These are phyloP conservation scores for Podaxis sp. DNA, from an alignment of 768 basidiomycete species.

Conservation along the genomic window DNA sequence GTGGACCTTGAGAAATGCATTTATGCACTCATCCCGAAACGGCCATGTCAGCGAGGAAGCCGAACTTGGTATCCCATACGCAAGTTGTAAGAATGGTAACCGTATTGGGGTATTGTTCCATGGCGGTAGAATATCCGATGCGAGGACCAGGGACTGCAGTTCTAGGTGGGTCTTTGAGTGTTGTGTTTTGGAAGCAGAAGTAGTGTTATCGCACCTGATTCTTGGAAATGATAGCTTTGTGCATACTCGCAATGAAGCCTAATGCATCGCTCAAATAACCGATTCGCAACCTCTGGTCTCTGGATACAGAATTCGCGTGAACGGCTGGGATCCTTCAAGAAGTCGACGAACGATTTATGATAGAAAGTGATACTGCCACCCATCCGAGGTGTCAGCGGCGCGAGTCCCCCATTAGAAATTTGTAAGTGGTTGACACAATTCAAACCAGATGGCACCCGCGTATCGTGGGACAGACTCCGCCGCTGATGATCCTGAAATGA, in stretches of 20 bases:
- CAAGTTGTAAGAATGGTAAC: neutral
- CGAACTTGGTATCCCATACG: neutral
- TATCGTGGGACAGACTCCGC: neutral
- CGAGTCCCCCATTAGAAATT: too few relatives aligned
- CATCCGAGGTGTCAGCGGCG: neutral
- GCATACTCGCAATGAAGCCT: neutral
- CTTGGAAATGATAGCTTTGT: neutral
- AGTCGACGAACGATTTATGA: slow-evolving; percentile 6
- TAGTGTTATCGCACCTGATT: neutral
- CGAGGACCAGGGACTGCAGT: neutral
- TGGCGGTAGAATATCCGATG: neutral
- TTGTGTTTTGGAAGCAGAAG: neutral
- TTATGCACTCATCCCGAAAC: neutral
- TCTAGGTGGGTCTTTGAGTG: neutral
- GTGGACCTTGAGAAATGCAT: neutral
- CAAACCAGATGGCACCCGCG: neutral
- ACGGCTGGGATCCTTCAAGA: neutral
- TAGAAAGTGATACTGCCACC: neutral
- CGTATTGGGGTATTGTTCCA: neutral
- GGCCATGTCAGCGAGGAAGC: neutral
- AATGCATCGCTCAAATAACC: neutral
- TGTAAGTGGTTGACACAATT: neutral
- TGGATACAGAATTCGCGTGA: neutral
- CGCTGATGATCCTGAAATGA: neutral
- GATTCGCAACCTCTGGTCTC: neutral